These are phyloP conservation scores for Trichoderma sp. DNA, from an alignment of 2,329 filamentous ascomycete species.

Conservation along the genomic window DNA sequence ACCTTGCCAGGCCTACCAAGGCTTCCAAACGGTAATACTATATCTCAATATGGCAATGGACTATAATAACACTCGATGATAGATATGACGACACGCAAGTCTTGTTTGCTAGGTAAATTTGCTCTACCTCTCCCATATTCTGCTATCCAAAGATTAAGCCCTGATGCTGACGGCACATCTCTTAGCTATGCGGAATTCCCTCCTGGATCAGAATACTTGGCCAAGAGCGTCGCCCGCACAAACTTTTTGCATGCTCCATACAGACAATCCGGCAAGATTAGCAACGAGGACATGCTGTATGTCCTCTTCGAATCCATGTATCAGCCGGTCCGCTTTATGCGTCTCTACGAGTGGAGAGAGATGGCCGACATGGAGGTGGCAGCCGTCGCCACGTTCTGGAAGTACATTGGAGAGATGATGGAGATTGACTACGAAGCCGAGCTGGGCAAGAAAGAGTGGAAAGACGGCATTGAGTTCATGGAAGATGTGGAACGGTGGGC, in stretches of 20 bases:
- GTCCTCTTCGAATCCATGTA: constrained; percentile 58
- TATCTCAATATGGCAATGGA: background rate
- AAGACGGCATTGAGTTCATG: constrained; percentile 51
- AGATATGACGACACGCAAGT: constrained; percentile 44
- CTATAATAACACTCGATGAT: background rate
- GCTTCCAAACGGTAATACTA: constrained; percentile 37
- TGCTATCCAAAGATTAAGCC: background rate
- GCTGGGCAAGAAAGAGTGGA: constrained; percentile 41
- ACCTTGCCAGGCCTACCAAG: constrained; percentile 33
- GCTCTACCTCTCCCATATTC: background rate
- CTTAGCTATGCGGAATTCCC: constrained; percentile 33
- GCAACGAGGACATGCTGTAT: constrained; percentile 40
- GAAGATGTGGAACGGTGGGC: constrained; percentile 50
- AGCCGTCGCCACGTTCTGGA: constrained; percentile 69
- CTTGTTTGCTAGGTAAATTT: constrained; percentile 37
- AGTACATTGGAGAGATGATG: constrained; percentile 68
- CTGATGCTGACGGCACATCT: background rate
- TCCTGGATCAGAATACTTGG: constrained; percentile 31
- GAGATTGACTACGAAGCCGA: constrained; percentile 52
- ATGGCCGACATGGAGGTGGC: constrained; percentile 66
- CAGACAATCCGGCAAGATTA: constrained; percentile 37
- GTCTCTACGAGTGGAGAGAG: constrained; percentile 66
- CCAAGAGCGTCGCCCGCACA: constrained; percentile 40
- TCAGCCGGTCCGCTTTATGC: constrained; percentile 64
- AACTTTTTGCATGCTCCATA: constrained; percentile 41